Percentiles rank a stretch among this genome's conserved stretches.
Conservation (phyloP, 208 protist genomes). For the Crithidia fasciculata region DNA sequence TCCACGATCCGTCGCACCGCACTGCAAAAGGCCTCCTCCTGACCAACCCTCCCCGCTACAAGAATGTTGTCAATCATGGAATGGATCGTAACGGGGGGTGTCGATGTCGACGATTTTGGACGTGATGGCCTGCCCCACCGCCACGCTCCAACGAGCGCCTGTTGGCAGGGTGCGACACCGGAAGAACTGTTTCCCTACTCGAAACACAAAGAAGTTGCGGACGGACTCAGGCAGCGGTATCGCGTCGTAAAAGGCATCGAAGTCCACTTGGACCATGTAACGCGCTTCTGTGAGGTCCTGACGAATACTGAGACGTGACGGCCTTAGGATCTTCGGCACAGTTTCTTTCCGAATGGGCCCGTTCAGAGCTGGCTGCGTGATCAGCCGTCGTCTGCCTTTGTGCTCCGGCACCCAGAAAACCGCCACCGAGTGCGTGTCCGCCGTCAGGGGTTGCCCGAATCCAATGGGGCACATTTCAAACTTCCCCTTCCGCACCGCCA, state of each 20-base stretch:
- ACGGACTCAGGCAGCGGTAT: neutral
- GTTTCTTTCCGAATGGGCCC: neutral
- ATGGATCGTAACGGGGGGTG: neutral
- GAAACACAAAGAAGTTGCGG: constrained; percentile 9
- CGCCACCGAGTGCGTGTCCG: neutral
- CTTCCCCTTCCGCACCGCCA: constrained; percentile 1
- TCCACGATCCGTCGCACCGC: neutral
- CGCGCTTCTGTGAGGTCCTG: neutral
- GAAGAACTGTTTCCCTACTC: neutral
- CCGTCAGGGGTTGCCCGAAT: neutral
- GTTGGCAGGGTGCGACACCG: constrained; percentile 2
- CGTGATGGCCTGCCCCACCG: neutral
- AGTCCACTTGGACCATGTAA: constrained; percentile 12
- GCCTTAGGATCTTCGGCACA: neutral
- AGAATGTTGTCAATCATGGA: neutral
- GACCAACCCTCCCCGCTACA: neutral
- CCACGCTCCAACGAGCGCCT: constrained; percentile 18
- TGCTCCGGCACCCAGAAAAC: constrained; percentile 11
- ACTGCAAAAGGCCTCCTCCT: neutral
- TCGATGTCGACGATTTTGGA: neutral
- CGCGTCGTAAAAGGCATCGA: constrained; percentile 11
- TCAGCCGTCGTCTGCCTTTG: constrained; percentile 6
- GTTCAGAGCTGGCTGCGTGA: constrained; percentile 8
- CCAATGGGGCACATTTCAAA: constrained; percentile 4
- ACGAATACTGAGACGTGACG: neutral